These are phyloP conservation scores for Starmerella sp. DNA, from an alignment of 805 yeast species.

Conservation along the genomic window DNA sequence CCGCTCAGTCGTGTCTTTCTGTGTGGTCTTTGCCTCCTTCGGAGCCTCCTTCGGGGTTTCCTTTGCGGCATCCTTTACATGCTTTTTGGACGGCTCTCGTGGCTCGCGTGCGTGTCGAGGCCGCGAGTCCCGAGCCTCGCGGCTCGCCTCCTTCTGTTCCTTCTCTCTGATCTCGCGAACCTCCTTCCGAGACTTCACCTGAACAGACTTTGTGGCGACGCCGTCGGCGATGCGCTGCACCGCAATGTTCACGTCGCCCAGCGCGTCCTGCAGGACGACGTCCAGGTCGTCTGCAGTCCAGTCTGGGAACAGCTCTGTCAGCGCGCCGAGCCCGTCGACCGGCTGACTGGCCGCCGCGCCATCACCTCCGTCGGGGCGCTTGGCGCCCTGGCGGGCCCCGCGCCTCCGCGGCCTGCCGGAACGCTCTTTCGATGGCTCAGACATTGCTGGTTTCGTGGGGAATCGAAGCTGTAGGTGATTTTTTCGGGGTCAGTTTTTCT, in stretches of 20 bases:
- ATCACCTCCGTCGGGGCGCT: slow-evolving; percentile 2
- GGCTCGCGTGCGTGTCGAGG: neutral
- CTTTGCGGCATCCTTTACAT: neutral
- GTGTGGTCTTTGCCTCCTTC: neutral
- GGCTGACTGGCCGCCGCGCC: slow-evolving; percentile 5
- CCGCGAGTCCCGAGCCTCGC: neutral
- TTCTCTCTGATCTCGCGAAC: slow-evolving; percentile 42
- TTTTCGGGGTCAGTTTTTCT: slow-evolving; percentile 6
- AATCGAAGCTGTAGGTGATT: neutral
- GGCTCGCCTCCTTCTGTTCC: neutral
- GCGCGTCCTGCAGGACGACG: slow-evolving; percentile 62
- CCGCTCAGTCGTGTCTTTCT: neutral
- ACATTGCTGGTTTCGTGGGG: slow-evolving; percentile 7
- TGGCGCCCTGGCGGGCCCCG: slow-evolving; percentile 5
- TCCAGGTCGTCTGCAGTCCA: slow-evolving; percentile 82
- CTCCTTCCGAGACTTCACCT: slow-evolving; percentile 39
- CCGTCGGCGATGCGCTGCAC: slow-evolving; percentile 84
- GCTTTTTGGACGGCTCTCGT: neutral
- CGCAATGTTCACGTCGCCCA: slow-evolving; percentile 61
- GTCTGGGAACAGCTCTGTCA: slow-evolving; percentile 83
- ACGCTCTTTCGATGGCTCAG: slow-evolving; percentile 11
- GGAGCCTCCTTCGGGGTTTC: neutral
- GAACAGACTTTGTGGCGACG: slow-evolving; percentile 87
- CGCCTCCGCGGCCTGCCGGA: slow-evolving; percentile 9
- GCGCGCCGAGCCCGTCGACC: slow-evolving; percentile 30